phyloP scores from a whole-genome alignment of 495 filamentous ascomycete species.

The Neurospora sp. region DNA sequence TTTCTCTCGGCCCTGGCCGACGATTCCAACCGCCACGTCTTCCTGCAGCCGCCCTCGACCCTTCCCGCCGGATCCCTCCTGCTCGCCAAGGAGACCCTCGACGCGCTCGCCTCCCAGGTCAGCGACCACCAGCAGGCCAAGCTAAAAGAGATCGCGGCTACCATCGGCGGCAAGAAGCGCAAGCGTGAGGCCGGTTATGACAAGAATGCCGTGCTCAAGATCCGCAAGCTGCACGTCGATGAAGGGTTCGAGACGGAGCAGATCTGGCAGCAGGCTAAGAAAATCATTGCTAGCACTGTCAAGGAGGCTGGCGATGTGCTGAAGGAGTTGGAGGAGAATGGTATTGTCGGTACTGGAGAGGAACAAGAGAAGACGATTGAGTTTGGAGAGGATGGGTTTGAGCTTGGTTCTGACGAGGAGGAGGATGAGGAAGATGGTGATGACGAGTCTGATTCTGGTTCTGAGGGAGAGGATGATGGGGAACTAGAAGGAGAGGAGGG shows the following conservation, averaged over 20 bases:
- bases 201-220: slow-evolving; percentile 44
- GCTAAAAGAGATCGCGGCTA: slow-evolving; percentile 29
- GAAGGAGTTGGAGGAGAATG: slow-evolving; percentile 32
- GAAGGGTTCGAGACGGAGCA: slow-evolving; percentile 74
- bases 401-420: slow-evolving; percentile 29
- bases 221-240: slow-evolving; percentile 71
- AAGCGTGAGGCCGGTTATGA: slow-evolving; percentile 40
- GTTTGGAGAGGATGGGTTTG: slow-evolving; percentile 39
- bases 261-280: slow-evolving; percentile 87
- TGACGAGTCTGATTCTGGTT: slow-evolving; percentile 4
- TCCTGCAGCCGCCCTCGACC: slow-evolving; percentile 56
- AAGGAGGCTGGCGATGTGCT: slow-evolving; percentile 39
- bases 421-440: slow-evolving; percentile 17
- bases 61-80: slow-evolving; percentile 54
- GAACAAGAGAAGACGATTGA: slow-evolving; percentile 23
- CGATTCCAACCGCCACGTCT: slow-evolving; percentile 44
- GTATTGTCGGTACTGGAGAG: slow-evolving; percentile 17
- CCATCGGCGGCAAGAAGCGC: slow-evolving; percentile 46
- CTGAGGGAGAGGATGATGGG: slow-evolving; percentile 19
- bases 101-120: slow-evolving; percentile 61
- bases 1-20: slow-evolving; percentile 36
- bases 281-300: slow-evolving; percentile 52
- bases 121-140: slow-evolving; percentile 53
- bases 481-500: slow-evolving; percentile 36
- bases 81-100: slow-evolving; percentile 65